Conservation (phyloP, 2,329 filamentous ascomycete species). For the Colletotrichum shisoi region DNA sequence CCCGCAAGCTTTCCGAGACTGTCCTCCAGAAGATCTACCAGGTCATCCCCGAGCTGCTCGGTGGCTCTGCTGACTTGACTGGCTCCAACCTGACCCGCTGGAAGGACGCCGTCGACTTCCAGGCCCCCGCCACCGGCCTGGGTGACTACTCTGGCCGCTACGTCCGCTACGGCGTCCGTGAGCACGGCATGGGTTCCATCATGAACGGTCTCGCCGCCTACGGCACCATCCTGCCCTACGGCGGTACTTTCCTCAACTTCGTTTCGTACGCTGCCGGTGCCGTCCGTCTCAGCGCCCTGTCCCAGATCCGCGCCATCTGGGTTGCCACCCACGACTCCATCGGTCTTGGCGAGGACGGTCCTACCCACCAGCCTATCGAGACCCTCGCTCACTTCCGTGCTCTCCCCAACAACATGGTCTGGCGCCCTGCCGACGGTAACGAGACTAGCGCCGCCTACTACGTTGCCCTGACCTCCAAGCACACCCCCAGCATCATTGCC, state of each 20-base stretch:
- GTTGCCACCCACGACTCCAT: conserved; percentile 99
- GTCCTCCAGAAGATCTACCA: conserved; percentile 88
- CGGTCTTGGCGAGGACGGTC: conserved; percentile 97
- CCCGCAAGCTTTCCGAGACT: conserved; percentile 94
- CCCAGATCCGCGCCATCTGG: conserved; percentile 90
- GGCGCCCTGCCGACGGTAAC: conserved; percentile 98
- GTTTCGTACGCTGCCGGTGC: conserved; percentile 96
- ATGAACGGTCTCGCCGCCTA: conserved; percentile 96
- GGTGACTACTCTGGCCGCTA: conserved; percentile 93
- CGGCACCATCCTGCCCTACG: conserved; percentile 91
- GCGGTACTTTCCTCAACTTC: conserved; percentile 99
- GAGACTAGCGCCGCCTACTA: conserved; percentile 99
- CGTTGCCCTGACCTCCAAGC: conserved; percentile 85
- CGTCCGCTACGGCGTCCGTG: conserved; percentile 88
- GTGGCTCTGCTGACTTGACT: conserved; percentile 96
- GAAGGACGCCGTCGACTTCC: conserved; percentile 98
- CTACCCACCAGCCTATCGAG: conserved; percentile 99
- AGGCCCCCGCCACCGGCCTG: conserved; percentile 83
- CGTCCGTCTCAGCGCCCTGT: conserved; percentile 91
- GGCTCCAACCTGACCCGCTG: conserved; percentile 98
- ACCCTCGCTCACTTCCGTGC: conserved; percentile 98
- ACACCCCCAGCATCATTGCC: conserved; percentile 91
- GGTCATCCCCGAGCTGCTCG: conserved; percentile 86
- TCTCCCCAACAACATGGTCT: conserved; percentile 98
- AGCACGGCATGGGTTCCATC: conserved; percentile 91